Evolutionary conservation across 106 monocot genomes (phyloP).

Genomic region (Dendrobium nobile): DNA sequence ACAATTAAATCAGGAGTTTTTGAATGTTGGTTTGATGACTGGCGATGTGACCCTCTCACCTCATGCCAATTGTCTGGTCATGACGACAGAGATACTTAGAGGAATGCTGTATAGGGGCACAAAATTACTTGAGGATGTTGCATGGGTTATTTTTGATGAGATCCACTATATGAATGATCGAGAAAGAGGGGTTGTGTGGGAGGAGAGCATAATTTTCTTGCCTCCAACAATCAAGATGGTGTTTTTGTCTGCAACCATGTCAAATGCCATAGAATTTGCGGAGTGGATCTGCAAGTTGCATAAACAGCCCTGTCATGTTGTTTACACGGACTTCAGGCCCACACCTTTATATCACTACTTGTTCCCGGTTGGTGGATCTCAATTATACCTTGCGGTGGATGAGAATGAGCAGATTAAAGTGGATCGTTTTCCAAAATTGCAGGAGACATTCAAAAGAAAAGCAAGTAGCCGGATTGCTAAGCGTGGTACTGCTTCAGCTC

Average conservation of each 20-base stretch:
- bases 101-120: constrained; percentile 96
- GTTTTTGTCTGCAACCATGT: constrained; percentile 96
- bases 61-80: constrained; percentile 91
- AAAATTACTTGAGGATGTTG: constrained; percentile 91
- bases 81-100: constrained; percentile 95
- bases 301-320: constrained; percentile 97
- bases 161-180: constrained; percentile 99
- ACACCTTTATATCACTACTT: constrained; percentile 95
- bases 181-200: constrained; percentile 98
- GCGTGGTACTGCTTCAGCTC: constrained; percentile 67
- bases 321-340: constrained; percentile 96
- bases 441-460: constrained; percentile 80
- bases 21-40: constrained; percentile 91
- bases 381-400: constrained; percentile 92
- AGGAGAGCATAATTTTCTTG: constrained; percentile 95
- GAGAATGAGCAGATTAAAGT: constrained; percentile 96
- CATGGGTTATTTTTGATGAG: constrained; percentile 98
- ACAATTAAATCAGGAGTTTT: constrained; percentile 87
- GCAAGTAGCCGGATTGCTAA: constrained; percentile 62
- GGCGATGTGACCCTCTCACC: constrained; percentile 92
- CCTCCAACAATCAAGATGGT: constrained; percentile 97
- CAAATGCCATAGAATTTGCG: constrained; percentile 95
- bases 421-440: constrained; percentile 72
- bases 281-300: constrained; percentile 98
- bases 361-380: constrained; percentile 83